Evolutionary conservation across 495 filamentous ascomycete species (phyloP), one percentile per base, ranked within the genome.

Genomic region (Podospora tetraspora): DNA sequence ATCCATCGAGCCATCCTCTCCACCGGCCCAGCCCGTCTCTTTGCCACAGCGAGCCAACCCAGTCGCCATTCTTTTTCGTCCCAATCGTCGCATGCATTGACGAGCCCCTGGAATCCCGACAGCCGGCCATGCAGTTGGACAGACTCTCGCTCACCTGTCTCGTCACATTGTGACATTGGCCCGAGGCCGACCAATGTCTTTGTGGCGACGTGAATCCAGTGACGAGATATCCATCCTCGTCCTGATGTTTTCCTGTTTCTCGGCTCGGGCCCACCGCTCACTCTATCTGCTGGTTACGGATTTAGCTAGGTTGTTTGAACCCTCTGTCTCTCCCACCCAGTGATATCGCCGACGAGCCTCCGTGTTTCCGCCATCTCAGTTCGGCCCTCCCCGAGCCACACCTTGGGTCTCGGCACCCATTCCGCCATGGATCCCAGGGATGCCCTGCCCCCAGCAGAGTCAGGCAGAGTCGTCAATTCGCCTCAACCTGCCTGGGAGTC

Each of bases 251-350:
- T 25, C 52, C 22, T 65, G 37, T 52, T 52, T 52, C 43, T 52
- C 43, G 43, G 43, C 43, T 52, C 43, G 43, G 43, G 43, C 43
- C 43, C 43, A n/a, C 43, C 19, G n/a, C 43, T 52, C 43, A 52
- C 52, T 52, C 57, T 66, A 57, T 57, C 52, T 58, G 23, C 61
- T 56, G 37, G 23, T 58, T 21, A 64, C 68, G 43, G 16, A 52
- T 52, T 52, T 73, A 73, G 72, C 72, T 68, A 43, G 34, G 13
- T 5, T 71, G 74, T 76, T 71, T 74, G 76, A 72, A 43, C 58
- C 19, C 57, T 68, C 61, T 66, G 66, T 27, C 66, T 24, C 61
- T 68, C 66, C 22, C 67, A 70, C 30, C 76, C 71, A 74, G 70
- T 75, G 61, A 65, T 27, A 61, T 61, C 7, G 66, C 69, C 66